Conservation (phyloP, 2,329 filamentous ascomycete genomes). For the Colletotrichum tamarilloi region DNA sequence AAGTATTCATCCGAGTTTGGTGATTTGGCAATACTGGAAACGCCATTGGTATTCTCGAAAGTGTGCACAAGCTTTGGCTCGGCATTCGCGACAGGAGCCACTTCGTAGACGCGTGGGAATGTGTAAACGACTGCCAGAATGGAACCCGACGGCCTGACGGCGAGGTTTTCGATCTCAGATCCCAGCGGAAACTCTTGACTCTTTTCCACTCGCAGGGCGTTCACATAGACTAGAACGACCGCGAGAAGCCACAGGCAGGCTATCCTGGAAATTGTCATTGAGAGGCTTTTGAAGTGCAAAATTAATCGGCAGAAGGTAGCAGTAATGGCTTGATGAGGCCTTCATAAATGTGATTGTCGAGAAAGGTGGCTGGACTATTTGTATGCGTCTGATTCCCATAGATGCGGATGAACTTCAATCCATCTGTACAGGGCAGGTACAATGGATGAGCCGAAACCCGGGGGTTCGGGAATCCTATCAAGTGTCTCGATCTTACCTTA, state of each 20-base stretch:
- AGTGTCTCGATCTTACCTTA: no score
- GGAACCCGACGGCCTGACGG: not conserved
- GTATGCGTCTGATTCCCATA: not conserved
- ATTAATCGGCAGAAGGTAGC: not conserved
- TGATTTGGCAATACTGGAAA: not conserved
- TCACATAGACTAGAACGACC: not conserved
- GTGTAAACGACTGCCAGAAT: not conserved
- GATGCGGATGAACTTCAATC: no score
- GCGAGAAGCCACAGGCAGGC: not conserved
- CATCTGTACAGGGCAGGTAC: no score
- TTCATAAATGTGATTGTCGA: not conserved
- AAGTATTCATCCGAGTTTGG: not conserved
- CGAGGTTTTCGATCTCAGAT: not conserved
- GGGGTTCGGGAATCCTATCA: no score
- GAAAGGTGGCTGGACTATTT: not conserved
- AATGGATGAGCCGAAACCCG: no score
- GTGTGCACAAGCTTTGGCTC: not conserved
- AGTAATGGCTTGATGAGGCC: not conserved
- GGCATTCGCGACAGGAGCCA: not conserved
- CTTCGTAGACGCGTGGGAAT: not conserved
- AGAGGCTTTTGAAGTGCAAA: not conserved
- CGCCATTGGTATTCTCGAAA: not conserved
- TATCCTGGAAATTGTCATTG: not conserved
- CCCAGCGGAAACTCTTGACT: not conserved
- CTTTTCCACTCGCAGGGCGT: not conserved